Evolutionary conservation across 768 basidiomycete species (phyloP).

Genomic region (Mycena floridula): DNA sequence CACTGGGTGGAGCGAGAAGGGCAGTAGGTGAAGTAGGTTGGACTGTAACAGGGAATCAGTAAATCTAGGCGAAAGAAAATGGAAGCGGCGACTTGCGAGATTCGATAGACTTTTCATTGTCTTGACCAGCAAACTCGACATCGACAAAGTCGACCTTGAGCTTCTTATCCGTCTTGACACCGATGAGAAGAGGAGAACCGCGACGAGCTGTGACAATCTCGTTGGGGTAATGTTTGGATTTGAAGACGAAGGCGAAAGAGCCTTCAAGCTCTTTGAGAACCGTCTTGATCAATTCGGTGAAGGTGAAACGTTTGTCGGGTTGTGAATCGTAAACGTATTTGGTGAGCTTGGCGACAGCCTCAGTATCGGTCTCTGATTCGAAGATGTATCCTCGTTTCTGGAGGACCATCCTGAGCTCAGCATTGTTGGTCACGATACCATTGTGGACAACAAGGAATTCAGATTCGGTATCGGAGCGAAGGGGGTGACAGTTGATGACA

Average conservation of each 20-base stretch:
- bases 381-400: conserved; percentile 95
- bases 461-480: conserved; percentile 69
- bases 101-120: conserved; percentile 38
- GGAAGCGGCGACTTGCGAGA: conserved; percentile 27
- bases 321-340: conserved; percentile 97
- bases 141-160: conserved; percentile 99
- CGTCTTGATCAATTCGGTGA: conserved; percentile 90
- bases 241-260: conserved; percentile 99
- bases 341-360: conserved; percentile 91
- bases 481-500: conserved; percentile 89
- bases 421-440: conserved; percentile 94
- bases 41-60: conserved; percentile 19
- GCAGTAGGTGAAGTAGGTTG: conserved; percentile 46
- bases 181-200: conserved; percentile 92
- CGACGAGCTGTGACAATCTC: conserved; percentile 95
- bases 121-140: conserved; percentile 86
- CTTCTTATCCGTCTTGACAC: conserved; percentile 99
- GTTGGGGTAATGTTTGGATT: conserved; percentile 91
- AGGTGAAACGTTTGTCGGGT: conserved; percentile 75
- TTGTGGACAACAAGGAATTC: conserved; percentile 98
- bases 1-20: conserved; percentile 61
- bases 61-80: background rate
- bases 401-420: conserved; percentile 84
- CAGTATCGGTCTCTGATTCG: conserved; percentile 94
- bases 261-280: conserved; percentile 98